Evolutionary conservation across 495 filamentous ascomycete genomes (phyloP).

Genomic region (Podospora conica): DNA sequence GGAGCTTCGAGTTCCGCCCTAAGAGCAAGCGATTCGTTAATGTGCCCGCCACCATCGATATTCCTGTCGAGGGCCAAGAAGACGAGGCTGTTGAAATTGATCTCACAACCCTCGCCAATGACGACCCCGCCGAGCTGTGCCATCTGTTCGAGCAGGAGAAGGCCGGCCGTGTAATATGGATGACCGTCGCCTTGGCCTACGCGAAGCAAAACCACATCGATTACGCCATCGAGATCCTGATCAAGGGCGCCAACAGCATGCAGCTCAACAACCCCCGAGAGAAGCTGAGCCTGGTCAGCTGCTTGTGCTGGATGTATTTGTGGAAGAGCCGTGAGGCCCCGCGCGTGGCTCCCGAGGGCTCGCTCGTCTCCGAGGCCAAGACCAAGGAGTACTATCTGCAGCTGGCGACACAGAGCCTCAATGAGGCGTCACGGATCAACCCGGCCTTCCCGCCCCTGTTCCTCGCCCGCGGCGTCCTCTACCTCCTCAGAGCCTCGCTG

Average conservation of each 20-base stretch:
- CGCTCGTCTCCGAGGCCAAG: slow-evolving; percentile 58
- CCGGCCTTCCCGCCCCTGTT: slow-evolving; percentile 83
- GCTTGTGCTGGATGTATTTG: slow-evolving; percentile 87
- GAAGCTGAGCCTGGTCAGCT: slow-evolving; percentile 74
- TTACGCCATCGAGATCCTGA: slow-evolving; percentile 88
- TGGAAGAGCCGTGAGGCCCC: slow-evolving; percentile 87
- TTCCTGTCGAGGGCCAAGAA: slow-evolving; percentile 74
- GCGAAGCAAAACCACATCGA: slow-evolving; percentile 90
- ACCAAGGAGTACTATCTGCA: slow-evolving; percentile 92
- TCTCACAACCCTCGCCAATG: slow-evolving; percentile 75
- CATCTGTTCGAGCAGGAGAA: slow-evolving; percentile 87
- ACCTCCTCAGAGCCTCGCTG: slow-evolving; percentile 79
- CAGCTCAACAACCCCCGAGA: slow-evolving; percentile 67
- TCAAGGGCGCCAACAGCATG: slow-evolving; percentile 71
- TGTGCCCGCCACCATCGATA: slow-evolving; percentile 82
- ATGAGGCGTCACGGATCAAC: slow-evolving; percentile 90
- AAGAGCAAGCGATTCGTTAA: slow-evolving; percentile 67
- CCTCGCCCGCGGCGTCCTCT: slow-evolving; percentile 85
- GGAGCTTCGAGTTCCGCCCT: slow-evolving; percentile 18
- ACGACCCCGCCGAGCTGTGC: slow-evolving; percentile 94
- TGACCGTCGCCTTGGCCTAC: slow-evolving; percentile 93
- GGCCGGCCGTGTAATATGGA: slow-evolving; percentile 84
- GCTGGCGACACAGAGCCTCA: slow-evolving; percentile 80
- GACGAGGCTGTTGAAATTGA: slow-evolving; percentile 89
- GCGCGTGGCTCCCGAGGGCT: slow-evolving; percentile 59